Percentiles rank a stretch among this genome's conserved stretches.
These are phyloP conservation scores for Dendrobium huoshanense DNA, from an alignment of 106 monocot genomes.

Conservation along the genomic window DNA sequence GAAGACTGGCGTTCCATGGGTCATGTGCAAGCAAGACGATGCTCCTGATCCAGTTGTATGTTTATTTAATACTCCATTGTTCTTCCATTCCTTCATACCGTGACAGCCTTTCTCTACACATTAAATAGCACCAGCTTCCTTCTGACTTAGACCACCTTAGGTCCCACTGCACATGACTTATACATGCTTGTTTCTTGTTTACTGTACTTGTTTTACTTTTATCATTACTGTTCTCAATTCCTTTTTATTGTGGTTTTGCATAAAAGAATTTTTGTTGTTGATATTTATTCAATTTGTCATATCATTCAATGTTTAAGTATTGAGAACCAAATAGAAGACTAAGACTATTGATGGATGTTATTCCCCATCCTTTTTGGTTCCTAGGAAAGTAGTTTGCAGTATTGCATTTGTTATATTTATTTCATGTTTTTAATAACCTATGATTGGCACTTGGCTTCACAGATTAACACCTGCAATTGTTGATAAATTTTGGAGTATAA, in stretches of 20 bases:
- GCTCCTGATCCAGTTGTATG: slow-evolving; percentile 89
- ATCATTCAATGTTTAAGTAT: background rate
- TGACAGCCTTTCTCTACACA: background rate
- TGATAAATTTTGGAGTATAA: background rate
- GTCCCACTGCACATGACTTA: slow-evolving; percentile 3
- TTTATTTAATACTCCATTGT: background rate
- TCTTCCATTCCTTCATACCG: background rate
- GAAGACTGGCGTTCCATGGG: slow-evolving; percentile 75
- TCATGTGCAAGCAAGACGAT: slow-evolving; percentile 93
- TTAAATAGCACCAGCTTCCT: background rate
- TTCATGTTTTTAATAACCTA: background rate
- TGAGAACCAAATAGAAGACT: background rate
- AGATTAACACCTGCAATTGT: slow-evolving; percentile 92
- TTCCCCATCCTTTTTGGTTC: background rate
- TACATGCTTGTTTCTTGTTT: background rate
- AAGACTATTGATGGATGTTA: background rate
- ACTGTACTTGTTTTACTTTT: background rate
- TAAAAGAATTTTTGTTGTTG: background rate
- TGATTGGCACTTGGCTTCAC: background rate
- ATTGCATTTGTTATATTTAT: background rate
- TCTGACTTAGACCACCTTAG: background rate
- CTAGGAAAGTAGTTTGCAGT: background rate
- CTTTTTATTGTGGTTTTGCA: background rate
- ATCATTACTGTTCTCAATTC: background rate
- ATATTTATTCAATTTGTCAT: background rate